Evolutionary conservation across 1,284 basidiomycete species (phyloP).

Genomic region (Apiotrichum mycotoxinovorans): DNA sequence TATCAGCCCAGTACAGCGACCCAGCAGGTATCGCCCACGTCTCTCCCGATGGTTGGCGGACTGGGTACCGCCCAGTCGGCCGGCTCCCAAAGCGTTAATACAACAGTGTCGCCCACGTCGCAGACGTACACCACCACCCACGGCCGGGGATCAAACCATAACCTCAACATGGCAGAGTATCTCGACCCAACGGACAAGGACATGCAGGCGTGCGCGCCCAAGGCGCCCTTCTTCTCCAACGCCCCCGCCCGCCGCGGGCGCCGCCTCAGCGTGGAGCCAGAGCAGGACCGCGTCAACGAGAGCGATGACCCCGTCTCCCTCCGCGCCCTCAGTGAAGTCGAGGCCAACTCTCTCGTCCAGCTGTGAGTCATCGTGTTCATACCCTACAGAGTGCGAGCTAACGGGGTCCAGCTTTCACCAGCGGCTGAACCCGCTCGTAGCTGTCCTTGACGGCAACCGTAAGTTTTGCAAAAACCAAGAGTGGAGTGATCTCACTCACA

Average conservation of each 20-base stretch:
- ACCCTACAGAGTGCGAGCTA: neutral
- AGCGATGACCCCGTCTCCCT: constrained; percentile 27
- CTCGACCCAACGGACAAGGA: constrained; percentile 25
- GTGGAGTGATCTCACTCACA: neutral
- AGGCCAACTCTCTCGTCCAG: constrained; percentile 27
- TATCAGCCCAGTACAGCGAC: neutral
- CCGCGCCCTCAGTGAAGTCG: constrained; percentile 26
- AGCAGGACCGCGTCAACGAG: constrained; percentile 9
- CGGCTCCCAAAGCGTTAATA: neutral
- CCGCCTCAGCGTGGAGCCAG: neutral
- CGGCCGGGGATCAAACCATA: constrained; percentile 5
- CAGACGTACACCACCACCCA: neutral
- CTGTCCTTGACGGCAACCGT: constrained; percentile 28
- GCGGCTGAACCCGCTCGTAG: constrained; percentile 32
- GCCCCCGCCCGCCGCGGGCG: constrained; percentile 10
- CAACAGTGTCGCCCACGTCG: constrained; percentile 2
- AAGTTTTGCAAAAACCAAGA: neutral
- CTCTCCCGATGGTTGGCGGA: neutral
- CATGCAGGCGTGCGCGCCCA: constrained; percentile 4
- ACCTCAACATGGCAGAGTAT: constrained; percentile 29
- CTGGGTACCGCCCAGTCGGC: neutral
- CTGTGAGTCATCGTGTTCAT: constrained; percentile 12
- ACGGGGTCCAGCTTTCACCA: constrained; percentile 25
- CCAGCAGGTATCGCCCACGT: constrained; percentile 1
- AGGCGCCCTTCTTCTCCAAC: constrained; percentile 26